phyloP scores from a whole-genome alignment of 2,329 filamentous ascomycete species.

The Xylaria sp. region DNA sequence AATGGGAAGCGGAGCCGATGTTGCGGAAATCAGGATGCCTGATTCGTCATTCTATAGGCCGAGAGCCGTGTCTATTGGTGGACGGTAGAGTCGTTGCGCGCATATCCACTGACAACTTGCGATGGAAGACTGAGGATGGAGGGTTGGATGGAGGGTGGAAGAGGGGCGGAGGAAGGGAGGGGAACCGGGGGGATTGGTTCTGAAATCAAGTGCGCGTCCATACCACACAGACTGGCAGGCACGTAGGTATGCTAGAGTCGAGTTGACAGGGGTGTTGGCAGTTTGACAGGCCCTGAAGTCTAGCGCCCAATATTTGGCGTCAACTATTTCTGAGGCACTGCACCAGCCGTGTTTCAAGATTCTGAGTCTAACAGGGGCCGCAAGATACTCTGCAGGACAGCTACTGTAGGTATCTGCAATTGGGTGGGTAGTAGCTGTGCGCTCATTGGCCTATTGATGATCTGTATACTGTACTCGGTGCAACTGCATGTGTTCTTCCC shows the following conservation, averaged over 20 bases:
- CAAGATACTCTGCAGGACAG: not conserved
- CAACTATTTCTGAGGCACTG: conserved; percentile 60
- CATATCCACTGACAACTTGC: conserved; percentile 19
- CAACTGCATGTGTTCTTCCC: not conserved
- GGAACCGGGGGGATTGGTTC: conserved; percentile 5
- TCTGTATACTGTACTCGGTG: not conserved
- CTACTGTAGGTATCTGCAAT: not conserved
- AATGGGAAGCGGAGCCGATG: conserved; percentile 34
- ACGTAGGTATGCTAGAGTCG: not conserved
- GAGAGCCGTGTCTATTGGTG: conserved; percentile 26
- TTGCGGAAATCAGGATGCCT: conserved; percentile 31
- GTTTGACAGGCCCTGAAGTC: conserved; percentile 46
- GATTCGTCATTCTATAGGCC: conserved; percentile 39
- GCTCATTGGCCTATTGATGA: conserved; percentile 39
- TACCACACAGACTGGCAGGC: not conserved
- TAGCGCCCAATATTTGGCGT: conserved; percentile 52
- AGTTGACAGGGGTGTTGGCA: not conserved
- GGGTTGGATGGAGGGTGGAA: not conserved
- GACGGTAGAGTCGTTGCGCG: conserved; percentile 28
- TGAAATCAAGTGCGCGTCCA: conserved; percentile 7
- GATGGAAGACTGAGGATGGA: conserved; percentile 23
- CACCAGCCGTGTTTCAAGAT: conserved; percentile 62
- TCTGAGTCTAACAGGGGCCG: conserved; percentile 33
- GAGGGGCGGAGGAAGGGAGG: conserved; percentile 3
- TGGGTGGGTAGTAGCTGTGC: not conserved